Percentiles rank a stretch among this genome's conserved stretches.
Evolutionary conservation across 2,329 filamentous ascomycete species (phyloP).

Genomic region (Achaetomium macrosporum): DNA sequence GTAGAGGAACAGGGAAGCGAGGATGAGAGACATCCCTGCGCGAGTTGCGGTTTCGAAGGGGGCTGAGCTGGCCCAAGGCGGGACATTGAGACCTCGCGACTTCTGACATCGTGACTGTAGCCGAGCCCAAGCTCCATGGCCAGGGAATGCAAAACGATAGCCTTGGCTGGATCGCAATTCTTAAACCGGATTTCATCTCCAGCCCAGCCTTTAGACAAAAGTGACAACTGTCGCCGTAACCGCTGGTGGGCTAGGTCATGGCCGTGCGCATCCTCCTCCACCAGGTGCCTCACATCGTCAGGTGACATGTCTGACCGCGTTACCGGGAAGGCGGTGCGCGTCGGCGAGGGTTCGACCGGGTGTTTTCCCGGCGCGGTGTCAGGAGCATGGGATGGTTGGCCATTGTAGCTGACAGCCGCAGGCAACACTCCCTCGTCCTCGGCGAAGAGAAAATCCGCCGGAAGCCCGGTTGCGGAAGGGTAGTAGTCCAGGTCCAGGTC

Average conservation of each 20-base stretch:
- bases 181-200: conserved; percentile 26
- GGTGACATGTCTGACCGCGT: neutral
- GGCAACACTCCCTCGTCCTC: conserved; percentile 22
- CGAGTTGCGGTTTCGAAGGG: neutral
- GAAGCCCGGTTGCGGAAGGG: conserved; percentile 1
- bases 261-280: neutral
- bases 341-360: conserved; percentile 1
- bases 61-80: conserved; percentile 11
- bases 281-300: conserved; percentile 1
- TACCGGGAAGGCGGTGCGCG: neutral
- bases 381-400: neutral
- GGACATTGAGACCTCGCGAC: conserved; percentile 23
- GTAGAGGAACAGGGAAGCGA: conserved; percentile 15
- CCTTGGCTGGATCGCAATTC: conserved; percentile 26
- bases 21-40: conserved; percentile 4
- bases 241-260: conserved; percentile 19
- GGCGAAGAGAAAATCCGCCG: conserved; percentile 20
- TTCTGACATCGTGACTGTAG: conserved; percentile 26
- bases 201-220: conserved; percentile 23
- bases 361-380: neutral
- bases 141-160: conserved; percentile 25
- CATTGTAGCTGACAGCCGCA: neutral
- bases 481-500: conserved; percentile 5
- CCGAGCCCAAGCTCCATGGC: conserved; percentile 27
- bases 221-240: conserved; percentile 25